Percentiles rank a stretch among this genome's conserved stretches.
These are phyloP conservation scores for Leptographium radiaticola DNA, from an alignment of 2,329 filamentous ascomycete species.

Conservation along the genomic window DNA sequence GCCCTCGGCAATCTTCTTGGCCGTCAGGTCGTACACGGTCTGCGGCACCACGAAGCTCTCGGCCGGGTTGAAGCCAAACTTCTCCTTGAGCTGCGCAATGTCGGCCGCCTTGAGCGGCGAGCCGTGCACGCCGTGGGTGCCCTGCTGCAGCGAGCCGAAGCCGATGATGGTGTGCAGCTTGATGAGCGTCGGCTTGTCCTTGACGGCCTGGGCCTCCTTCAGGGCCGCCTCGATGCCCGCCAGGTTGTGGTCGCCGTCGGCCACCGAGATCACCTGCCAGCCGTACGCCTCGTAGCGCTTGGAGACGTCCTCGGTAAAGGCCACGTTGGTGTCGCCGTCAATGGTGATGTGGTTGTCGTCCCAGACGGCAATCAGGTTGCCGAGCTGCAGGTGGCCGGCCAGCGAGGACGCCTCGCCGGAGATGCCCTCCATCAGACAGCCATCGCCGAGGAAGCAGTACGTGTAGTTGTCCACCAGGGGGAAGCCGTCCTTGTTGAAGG, in stretches of 20 bases:
- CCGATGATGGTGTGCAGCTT: conserved; percentile 96
- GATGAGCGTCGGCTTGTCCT: conserved; percentile 93
- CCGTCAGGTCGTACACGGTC: conserved; percentile 84
- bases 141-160: conserved; percentile 84
- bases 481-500: conserved; percentile 95
- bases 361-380: conserved; percentile 93
- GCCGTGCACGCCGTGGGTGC: conserved; percentile 91
- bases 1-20: conserved; percentile 73
- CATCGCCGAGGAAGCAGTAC: conserved; percentile 93
- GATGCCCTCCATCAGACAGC: conserved; percentile 97
- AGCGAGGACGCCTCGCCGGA: conserved; percentile 83
- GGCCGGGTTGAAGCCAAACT: conserved; percentile 92
- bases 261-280: conserved; percentile 80
- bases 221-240: conserved; percentile 80
- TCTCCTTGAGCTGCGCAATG: conserved; percentile 82
- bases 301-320: conserved; percentile 92
- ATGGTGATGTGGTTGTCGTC: conserved; percentile 97
- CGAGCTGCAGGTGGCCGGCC: conserved; percentile 92
- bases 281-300: conserved; percentile 96
- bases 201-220: conserved; percentile 71
- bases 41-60: conserved; percentile 88
- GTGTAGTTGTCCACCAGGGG: conserved; percentile 93
- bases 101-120: conserved; percentile 92
- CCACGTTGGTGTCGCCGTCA: conserved; percentile 88
- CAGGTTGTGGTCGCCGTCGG: conserved; percentile 81